phyloP scores from a whole-genome alignment of 805 yeast genomes.

The Wickerhamiella bombiphila region DNA sequence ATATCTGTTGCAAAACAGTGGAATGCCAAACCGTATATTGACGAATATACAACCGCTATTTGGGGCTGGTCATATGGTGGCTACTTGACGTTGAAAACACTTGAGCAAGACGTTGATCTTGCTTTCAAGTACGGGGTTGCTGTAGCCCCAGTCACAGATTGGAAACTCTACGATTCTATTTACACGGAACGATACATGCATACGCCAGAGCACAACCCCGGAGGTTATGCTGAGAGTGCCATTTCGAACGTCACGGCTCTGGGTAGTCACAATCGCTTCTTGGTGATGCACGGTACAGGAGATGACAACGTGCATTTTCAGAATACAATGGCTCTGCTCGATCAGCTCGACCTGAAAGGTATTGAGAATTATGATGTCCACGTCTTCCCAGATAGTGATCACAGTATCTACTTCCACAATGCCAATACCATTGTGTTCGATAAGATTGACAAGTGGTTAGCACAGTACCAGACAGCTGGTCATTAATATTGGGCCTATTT shows the following conservation, averaged over 20 bases:
- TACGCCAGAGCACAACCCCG: constrained; percentile 49
- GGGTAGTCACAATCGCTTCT: constrained; percentile 46
- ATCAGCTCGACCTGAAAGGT: constrained; percentile 50
- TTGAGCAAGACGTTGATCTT: constrained; percentile 64
- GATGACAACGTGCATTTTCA: constrained; percentile 97
- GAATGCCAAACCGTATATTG: constrained; percentile 48
- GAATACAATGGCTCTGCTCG: constrained; percentile 65
- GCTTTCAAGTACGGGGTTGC: constrained; percentile 81
- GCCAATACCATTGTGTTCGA: constrained; percentile 63
- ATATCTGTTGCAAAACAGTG: constrained; percentile 69
- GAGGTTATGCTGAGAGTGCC: constrained; percentile 45
- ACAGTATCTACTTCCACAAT: constrained; percentile 63
- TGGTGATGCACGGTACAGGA: constrained; percentile 91
- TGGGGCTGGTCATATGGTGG: constrained; percentile 99
- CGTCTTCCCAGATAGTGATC: constrained; percentile 88
- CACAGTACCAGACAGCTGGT: no score
- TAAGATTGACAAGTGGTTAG: constrained; percentile 59
- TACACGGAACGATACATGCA: constrained; percentile 95
- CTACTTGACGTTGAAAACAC: constrained; percentile 73
- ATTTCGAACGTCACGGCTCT: constrained; percentile 45
- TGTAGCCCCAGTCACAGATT: constrained; percentile 95
- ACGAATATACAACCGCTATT: constrained; percentile 53
- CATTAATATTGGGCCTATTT: no score
- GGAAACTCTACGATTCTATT: constrained; percentile 81
- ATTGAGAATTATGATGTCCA: constrained; percentile 86